phyloP scores from a whole-genome alignment of 768 basidiomycete species.

The Boletus coccyginus region DNA sequence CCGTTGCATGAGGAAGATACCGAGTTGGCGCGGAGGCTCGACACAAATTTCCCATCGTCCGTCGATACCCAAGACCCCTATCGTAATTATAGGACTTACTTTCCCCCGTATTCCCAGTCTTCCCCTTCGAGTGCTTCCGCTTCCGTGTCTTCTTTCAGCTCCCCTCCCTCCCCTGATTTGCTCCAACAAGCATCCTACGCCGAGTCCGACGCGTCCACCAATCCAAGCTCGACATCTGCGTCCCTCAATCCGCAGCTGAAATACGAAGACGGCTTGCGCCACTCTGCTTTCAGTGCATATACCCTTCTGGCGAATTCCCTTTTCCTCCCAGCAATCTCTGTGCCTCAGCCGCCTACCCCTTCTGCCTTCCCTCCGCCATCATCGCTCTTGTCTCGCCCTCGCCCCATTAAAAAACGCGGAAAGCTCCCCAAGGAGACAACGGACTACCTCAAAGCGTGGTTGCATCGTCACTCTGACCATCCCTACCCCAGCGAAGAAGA shows the following conservation, averaged over 20 bases:
- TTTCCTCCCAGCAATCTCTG: slow-evolving; percentile 30
- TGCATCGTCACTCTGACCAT: slow-evolving; percentile 84
- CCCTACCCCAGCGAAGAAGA: slow-evolving; percentile 89
- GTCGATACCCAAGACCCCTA: slow-evolving; percentile 37
- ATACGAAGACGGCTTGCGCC: slow-evolving; percentile 70
- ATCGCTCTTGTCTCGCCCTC: slow-evolving; percentile 50
- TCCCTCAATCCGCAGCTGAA: slow-evolving; percentile 51
- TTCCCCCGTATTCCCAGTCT: slow-evolving; percentile 46
- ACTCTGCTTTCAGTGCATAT: slow-evolving; percentile 62
- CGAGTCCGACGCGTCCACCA: slow-evolving; percentile 57
- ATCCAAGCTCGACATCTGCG: slow-evolving; percentile 65
- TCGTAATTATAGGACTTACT: slow-evolving; percentile 32
- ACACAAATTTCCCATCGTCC: slow-evolving; percentile 55
- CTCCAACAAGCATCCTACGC: slow-evolving; percentile 40
- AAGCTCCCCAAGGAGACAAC: slow-evolving; percentile 91
- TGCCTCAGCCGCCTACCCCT: slow-evolving; percentile 31
- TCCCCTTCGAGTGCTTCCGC: slow-evolving; percentile 53
- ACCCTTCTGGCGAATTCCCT: slow-evolving; percentile 49
- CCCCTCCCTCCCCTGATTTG: slow-evolving; percentile 46
- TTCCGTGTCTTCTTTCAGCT: slow-evolving; percentile 50
- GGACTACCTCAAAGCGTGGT: slow-evolving; percentile 85
- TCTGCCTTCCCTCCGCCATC: slow-evolving; percentile 39
- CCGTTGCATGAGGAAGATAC: too few species aligned
- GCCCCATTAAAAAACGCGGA: slow-evolving; percentile 77
- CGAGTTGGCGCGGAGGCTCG: too few species aligned